These are phyloP conservation scores for Neurospora sp. DNA, from an alignment of 2,329 filamentous ascomycete genomes.

Conservation along the genomic window DNA sequence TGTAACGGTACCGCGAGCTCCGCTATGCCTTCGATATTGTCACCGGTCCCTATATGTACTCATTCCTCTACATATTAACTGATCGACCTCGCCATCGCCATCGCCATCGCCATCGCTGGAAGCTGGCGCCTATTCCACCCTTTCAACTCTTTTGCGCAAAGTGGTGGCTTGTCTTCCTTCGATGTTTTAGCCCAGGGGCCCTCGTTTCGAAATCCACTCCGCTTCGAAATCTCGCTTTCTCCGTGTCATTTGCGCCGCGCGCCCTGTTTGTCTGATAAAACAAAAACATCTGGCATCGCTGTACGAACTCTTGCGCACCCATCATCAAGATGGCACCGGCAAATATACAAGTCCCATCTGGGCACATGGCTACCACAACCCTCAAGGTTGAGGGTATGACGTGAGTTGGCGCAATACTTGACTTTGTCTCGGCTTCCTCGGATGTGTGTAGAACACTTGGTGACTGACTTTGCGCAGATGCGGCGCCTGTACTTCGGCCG, in stretches of 20 bases:
- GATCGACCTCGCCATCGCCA: background rate
- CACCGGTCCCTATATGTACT: background rate
- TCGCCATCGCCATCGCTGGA: constrained; percentile 9
- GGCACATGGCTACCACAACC: constrained; percentile 80
- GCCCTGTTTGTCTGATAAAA: background rate
- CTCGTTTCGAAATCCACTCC: background rate
- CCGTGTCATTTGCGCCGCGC: background rate
- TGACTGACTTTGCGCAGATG: constrained; percentile 48
- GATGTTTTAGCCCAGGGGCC: background rate
- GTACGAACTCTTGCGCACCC: background rate
- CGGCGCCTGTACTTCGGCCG: constrained; percentile 89
- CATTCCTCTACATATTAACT: background rate
- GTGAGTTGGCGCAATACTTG: constrained; percentile 32
- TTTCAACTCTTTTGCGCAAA: background rate
- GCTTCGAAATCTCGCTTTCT: background rate
- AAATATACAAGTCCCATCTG: constrained; percentile 37
- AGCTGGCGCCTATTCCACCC: constrained; percentile 10
- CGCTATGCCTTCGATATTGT: background rate
- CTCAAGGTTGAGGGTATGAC: constrained; percentile 84
- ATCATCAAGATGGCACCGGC: constrained; percentile 37
- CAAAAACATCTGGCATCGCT: background rate
- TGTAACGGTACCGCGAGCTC: background rate
- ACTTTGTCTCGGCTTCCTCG: background rate
- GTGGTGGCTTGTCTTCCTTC: background rate
- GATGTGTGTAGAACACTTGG: background rate